Evolutionary conservation across 2,329 filamentous ascomycete species (phyloP).

Genomic region (Paecilomyces niveus): DNA sequence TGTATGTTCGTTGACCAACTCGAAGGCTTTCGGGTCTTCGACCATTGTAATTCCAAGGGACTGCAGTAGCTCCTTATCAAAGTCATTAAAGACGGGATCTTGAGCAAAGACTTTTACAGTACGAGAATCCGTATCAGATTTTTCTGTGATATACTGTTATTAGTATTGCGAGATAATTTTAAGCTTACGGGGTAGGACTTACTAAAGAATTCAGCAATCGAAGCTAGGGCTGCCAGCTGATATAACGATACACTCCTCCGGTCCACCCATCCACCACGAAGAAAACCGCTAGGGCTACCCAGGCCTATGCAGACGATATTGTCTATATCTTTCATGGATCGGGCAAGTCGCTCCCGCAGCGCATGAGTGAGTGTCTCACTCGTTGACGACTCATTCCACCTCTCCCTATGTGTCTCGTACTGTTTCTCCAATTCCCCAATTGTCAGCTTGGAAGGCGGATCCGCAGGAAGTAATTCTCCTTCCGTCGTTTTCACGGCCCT

Average conservation of each 20-base stretch:
- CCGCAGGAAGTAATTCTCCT: constrained; percentile 23
- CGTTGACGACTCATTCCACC: constrained; percentile 23
- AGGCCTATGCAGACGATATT: constrained; percentile 33
- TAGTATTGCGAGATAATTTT: background rate
- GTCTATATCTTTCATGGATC: constrained; percentile 10
- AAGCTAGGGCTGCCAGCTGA: constrained; percentile 32
- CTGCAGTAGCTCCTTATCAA: constrained; percentile 32
- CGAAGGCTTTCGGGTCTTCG: constrained; percentile 46
- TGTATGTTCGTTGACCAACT: constrained; percentile 40
- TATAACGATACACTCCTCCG: constrained; percentile 32
- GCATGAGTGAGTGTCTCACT: constrained; percentile 15
- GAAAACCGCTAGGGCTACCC: constrained; percentile 35
- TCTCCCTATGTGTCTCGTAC: constrained; percentile 18
- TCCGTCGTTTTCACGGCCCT: constrained; percentile 13
- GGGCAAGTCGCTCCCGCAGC: constrained; percentile 3
- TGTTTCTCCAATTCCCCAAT: constrained; percentile 23
- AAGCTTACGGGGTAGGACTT: constrained; percentile 7
- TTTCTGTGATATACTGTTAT: background rate
- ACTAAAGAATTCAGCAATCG: constrained; percentile 19
- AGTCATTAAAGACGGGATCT: constrained; percentile 45
- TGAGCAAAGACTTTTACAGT: constrained; percentile 48
- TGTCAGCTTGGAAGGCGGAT: constrained; percentile 26
- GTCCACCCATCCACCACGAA: constrained; percentile 37
- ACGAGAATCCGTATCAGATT: background rate
- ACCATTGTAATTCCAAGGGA: constrained; percentile 31